Percentiles rank a stretch among this genome's conserved stretches.
phyloP scores from a whole-genome alignment of 163 green algal genomes.

The Chlorella variabilis region DNA sequence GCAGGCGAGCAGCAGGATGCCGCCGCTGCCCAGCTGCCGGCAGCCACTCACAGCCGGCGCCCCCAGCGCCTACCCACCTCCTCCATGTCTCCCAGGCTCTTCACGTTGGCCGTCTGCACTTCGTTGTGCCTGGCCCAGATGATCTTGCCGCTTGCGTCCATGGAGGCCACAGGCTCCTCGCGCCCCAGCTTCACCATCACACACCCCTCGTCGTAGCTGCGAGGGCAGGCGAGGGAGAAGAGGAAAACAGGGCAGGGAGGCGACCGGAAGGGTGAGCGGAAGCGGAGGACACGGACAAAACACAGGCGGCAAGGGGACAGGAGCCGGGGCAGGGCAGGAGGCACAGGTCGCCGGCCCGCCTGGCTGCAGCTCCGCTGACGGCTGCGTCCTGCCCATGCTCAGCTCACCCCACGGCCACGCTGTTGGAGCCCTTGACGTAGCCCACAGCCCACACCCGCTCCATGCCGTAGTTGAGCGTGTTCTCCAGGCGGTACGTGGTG shows the following conservation, averaged over 20 bases:
- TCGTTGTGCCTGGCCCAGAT: constrained; percentile 98
- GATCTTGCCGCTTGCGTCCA: constrained; percentile 97
- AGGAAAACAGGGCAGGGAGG: background rate
- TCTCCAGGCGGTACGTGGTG: constrained; percentile 76
- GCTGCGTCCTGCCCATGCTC: no score
- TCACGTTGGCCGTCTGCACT: constrained; percentile 94
- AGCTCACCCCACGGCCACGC: constrained; percentile 57
- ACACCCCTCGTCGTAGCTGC: constrained; percentile 93
- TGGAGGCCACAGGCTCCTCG: constrained; percentile 96
- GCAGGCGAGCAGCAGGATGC: no score
- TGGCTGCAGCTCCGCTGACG: no score
- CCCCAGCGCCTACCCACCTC: no score
- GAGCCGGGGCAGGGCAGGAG: no score
- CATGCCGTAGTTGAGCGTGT: constrained; percentile 96
- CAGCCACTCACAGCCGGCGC: no score
- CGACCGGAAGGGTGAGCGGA: background rate
- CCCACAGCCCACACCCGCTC: constrained; percentile 96
- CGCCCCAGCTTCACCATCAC: constrained; percentile 94
- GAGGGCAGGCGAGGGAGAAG: no score
- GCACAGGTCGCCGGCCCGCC: no score
- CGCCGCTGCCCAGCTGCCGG: no score
- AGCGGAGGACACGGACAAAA: no score
- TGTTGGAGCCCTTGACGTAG: constrained; percentile 84
- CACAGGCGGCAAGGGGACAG: no score
- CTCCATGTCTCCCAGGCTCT: constrained; percentile 69